Evolutionary conservation across 352 stramenopile genomes (phyloP).

Genomic region (Phytophthora sp.): DNA sequence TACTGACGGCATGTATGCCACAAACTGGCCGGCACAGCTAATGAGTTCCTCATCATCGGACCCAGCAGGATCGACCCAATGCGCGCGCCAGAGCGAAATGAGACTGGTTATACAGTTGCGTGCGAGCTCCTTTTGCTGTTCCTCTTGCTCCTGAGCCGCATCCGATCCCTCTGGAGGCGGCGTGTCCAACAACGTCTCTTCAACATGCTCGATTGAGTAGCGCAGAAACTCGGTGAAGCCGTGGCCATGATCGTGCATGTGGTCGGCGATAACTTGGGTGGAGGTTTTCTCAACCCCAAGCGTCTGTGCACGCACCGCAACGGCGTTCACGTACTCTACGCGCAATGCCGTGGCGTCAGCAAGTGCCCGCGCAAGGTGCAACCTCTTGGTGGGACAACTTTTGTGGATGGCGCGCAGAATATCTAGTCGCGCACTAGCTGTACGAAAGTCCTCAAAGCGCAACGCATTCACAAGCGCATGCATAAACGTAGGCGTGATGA

Average conservation of each 20-base stretch:
- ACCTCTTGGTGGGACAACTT: conserved; percentile 69
- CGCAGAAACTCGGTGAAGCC: conserved; percentile 83
- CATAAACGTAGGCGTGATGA: conserved; percentile 77
- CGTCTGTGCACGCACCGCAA: conserved; percentile 49
- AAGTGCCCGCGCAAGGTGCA: conserved; percentile 74
- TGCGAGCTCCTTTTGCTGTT: conserved; percentile 55
- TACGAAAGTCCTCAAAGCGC: conserved; percentile 89
- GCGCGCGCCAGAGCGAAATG: conserved; percentile 69
- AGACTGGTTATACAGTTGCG: conserved; percentile 78
- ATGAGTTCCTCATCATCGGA: conserved; percentile 88
- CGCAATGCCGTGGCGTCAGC: conserved; percentile 74
- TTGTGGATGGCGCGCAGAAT: conserved; percentile 89
- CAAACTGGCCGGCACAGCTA: conserved; percentile 81
- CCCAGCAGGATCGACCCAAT: conserved; percentile 76
- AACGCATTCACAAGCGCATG: conserved; percentile 82
- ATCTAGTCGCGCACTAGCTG: conserved; percentile 76
- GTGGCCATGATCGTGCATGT: conserved; percentile 79
- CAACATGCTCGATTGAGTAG: conserved; percentile 84
- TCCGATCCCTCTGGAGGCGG: conserved; percentile 26
- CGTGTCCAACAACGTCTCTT: conserved; percentile 40
- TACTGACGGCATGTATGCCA: conserved; percentile 79
- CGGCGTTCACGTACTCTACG: conserved; percentile 67
- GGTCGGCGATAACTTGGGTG: conserved; percentile 48
- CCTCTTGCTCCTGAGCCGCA: conserved; percentile 29
- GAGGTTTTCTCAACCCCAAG: conserved; percentile 68